Conservation (phyloP, 129 eudicot genomes). For the Artemisia annua region DNA sequence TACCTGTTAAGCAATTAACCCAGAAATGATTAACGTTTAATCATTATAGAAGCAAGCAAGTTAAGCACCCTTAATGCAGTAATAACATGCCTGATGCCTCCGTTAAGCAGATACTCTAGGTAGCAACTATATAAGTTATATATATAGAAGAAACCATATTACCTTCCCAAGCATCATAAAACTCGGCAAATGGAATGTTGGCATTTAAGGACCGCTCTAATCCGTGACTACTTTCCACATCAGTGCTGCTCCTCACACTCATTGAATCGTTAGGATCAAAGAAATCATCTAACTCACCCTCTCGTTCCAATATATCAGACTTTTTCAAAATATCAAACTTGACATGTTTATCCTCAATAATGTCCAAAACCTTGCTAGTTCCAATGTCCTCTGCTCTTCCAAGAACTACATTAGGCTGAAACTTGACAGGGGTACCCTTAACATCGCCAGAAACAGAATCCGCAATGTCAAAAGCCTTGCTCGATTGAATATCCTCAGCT, state of each 20-base stretch:
- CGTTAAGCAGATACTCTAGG: no score
- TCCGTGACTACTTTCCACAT: conserved; percentile 45
- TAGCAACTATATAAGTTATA: no score
- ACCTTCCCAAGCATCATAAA: conserved; percentile 99
- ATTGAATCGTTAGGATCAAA: conserved; percentile 68
- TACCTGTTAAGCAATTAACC: no score
- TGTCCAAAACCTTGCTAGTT: conserved; percentile 16
- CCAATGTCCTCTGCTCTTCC: conserved; percentile 24
- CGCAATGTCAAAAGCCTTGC: conserved; percentile 21
- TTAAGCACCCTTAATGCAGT: neutral
- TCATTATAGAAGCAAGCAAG: neutral
- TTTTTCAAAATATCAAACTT: conserved; percentile 23
- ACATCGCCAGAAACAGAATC: conserved; percentile 28
- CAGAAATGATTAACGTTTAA: neutral
- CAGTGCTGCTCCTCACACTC: conserved; percentile 57
- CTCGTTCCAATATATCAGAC: conserved; percentile 32
- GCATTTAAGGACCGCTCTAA: conserved; percentile 42
- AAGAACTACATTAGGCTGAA: conserved; percentile 20
- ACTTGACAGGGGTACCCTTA: conserved; percentile 27
- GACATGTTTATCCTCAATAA: conserved; percentile 26
- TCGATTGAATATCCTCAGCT: conserved; percentile 39
- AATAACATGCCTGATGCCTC: no score
- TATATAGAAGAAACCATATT: neutral
- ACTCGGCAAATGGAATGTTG: conserved; percentile 60
- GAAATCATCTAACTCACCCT: conserved; percentile 55